phyloP scores from a whole-genome alignment of 345 rosid species.

The Adansonia digitata region DNA sequence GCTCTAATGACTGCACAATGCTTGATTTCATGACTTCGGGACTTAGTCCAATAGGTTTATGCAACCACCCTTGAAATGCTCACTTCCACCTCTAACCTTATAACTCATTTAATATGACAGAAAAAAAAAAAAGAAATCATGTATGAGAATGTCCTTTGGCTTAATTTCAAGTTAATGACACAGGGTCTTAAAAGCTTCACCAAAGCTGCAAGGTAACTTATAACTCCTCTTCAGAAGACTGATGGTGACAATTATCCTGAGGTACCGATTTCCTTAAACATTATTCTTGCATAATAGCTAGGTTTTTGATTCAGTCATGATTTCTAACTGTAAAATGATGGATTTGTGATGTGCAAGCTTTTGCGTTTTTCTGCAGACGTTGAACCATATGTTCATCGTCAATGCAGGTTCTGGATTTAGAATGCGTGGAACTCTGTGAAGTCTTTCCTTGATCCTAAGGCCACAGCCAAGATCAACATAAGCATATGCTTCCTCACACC shows the following conservation, averaged over 20 bases:
- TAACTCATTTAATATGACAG: not conserved
- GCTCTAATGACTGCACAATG: not conserved
- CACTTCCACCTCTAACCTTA: not conserved
- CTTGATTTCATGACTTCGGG: not conserved
- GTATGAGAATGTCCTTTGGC: not conserved
- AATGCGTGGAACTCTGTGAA: conserved; percentile 95
- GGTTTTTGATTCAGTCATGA: not conserved
- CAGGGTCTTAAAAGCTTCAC: conserved; percentile 89
- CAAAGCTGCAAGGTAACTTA: conserved; percentile 88
- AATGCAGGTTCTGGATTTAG: conserved; percentile 99
- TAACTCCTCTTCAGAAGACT: conserved; percentile 71
- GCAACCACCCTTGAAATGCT: not conserved
- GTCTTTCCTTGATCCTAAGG: conserved; percentile 96
- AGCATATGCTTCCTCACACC: conserved; percentile 19
- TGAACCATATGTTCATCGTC: conserved; percentile 96
- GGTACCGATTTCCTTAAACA: conserved; percentile 36
- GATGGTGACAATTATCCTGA: conserved; percentile 97
- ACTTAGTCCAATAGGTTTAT: not conserved
- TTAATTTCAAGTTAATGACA: conserved; percentile 1
- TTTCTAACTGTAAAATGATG: not conserved
- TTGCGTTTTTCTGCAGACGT: conserved; percentile 43
- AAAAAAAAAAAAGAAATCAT: not conserved
- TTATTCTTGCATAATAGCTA: not conserved
- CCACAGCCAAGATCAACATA: conserved; percentile 91
- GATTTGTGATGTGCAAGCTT: not conserved